Evolutionary conservation across 2,329 filamentous ascomycete genomes (phyloP).

Genomic region (Knufia petricola): DNA sequence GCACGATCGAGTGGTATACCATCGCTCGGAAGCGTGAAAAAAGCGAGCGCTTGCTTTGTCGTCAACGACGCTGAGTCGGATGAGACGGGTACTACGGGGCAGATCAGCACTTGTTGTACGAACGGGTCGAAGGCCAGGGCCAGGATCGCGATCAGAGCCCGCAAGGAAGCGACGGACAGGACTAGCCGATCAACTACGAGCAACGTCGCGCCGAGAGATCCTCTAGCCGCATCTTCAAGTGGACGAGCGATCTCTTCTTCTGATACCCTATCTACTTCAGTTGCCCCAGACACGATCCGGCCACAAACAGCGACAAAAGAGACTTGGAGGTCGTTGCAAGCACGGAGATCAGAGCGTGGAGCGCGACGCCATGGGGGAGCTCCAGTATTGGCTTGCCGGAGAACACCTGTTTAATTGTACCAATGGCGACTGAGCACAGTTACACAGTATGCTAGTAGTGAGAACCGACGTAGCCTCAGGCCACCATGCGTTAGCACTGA

Average conservation of each 20-base stretch:
- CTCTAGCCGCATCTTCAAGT: constrained; percentile 26
- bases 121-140: constrained; percentile 25
- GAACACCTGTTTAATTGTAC: neutral
- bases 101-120: constrained; percentile 22
- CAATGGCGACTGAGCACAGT: neutral
- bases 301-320: constrained; percentile 20
- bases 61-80: constrained; percentile 11
- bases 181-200: constrained; percentile 19
- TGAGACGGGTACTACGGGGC: constrained; percentile 9
- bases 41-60: constrained; percentile 11
- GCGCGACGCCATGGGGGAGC: neutral
- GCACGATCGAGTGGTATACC: constrained; percentile 4
- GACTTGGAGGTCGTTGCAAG: constrained; percentile 24
- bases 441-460: too few relatives aligned
- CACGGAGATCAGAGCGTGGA: constrained; percentile 25
- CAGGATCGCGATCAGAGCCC: constrained; percentile 22
- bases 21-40: constrained; percentile 4
- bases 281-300: constrained; percentile 25
- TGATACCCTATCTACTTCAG: constrained; percentile 25
- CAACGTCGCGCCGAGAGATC: constrained; percentile 24
- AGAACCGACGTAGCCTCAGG: too few relatives aligned
- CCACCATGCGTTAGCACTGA: too few relatives aligned
- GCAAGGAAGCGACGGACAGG: constrained; percentile 17
- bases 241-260: constrained; percentile 14
- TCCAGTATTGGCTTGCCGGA: neutral